Evolutionary conservation across 2,329 filamentous ascomycete species (phyloP).

Genomic region (Arthrobotrys pseudoclavata): DNA sequence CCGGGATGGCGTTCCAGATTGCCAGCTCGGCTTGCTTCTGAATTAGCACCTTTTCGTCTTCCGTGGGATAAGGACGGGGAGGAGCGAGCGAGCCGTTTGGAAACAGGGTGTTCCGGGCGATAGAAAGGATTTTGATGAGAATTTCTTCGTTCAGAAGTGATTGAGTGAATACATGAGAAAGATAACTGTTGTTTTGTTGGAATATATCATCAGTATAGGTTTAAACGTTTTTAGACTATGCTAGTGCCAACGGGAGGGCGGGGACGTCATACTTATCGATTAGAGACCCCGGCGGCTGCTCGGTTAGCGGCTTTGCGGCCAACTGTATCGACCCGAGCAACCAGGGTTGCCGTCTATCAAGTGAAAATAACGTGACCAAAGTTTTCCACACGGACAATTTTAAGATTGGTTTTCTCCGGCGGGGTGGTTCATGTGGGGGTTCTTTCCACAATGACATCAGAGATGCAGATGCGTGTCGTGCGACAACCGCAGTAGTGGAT

Average conservation of each 20-base stretch:
- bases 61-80: conserved; percentile 74
- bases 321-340: conserved; percentile 60
- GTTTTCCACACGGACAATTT: conserved; percentile 61
- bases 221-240: conserved; percentile 16
- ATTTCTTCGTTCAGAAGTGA: conserved; percentile 67
- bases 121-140: conserved; percentile 72
- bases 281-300: conserved; percentile 60
- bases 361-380: conserved; percentile 57
- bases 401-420: conserved; percentile 60
- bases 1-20: conserved; percentile 69
- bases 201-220: conserved; percentile 13
- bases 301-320: conserved; percentile 59
- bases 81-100: conserved; percentile 83
- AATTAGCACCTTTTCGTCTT: conserved; percentile 74
- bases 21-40: conserved; percentile 77
- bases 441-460: conserved; percentile 61
- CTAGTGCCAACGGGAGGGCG: conserved; percentile 20
- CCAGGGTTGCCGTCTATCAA: conserved; percentile 62
- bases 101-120: conserved; percentile 83
- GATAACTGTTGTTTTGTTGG: conserved; percentile 65
- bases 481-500: conserved; percentile 55
- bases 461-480: conserved; percentile 51
- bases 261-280: conserved; percentile 60
- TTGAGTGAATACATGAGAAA: conserved; percentile 68
- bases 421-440: conserved; percentile 48